Base-by-base conservation (phyloP, 805 yeast species). In the Sugiyamaella marilandica region DNA sequence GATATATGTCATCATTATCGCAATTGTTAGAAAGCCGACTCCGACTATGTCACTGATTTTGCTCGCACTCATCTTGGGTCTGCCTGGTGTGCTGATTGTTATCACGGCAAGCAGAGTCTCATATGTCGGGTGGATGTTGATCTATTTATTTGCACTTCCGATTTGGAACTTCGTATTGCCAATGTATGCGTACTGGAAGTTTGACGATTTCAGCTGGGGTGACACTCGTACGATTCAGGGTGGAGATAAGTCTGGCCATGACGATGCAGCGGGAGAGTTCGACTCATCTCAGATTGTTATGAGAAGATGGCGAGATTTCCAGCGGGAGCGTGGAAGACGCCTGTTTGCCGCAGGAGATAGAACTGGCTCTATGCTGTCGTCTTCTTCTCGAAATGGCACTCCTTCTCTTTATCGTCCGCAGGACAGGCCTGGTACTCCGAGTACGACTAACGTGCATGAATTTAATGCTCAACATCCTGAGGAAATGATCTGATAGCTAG, bases 121-220 rank as follows among this genome's bases (percentile, higher is more conserved):
- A 33, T 90, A 90, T 65, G 64, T 91, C 41, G 54, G 80, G 18
- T 91, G 96, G 87, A 86, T 90, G 84, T 48, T 83, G 39, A 77
- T 90, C 55, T 91, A 91, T 65, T 68, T 91, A 33, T 0, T 82
- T 24, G 92, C 97, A 0, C 77, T 91, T 55, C 97, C 97, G 14
- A 76, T 91, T 54, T 91, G 97, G 97, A 91, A 90, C 69, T 85
- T 91, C 65, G 81, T 89, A 5, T 75, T 91, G 50, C 97, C 97
- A 2, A 65, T 82, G 10, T 87, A 91, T 70, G 85, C 96, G 1
- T 91, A 76, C 67, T 91, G 97, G 97, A 90, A 91, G 67, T 90
- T 91, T 70, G 97, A 91, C 69, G 97, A 91, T 67, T 91, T 91
- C 72, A 81, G 90, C 66, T 91, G 97, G 97, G 97, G 97, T 68